Base-by-base conservation (phyloP, 805 yeast species). In the Candida berthetii region DNA sequence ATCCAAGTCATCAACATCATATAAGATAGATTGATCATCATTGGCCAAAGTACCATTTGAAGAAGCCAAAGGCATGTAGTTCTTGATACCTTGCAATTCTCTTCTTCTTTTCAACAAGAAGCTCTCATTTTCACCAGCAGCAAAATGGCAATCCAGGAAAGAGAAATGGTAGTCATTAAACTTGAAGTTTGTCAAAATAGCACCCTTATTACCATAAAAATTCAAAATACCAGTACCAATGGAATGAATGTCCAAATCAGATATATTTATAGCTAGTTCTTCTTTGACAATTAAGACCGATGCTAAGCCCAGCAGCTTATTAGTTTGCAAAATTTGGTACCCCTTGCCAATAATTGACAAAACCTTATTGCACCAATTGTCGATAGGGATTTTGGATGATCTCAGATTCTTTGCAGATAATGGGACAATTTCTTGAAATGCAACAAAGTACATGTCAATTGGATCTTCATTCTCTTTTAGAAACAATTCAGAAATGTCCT, bases 121-220 rank as follows among this genome's bases (percentile, higher is more conserved):
- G 25, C 58, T 57, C 1, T 54, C 50, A 22, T 62, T 60, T 29
- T 68, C 71, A 19, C 85, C 82, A 15, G 78, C 74, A 2, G 74
- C 71, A 37, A 78, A 61, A 54, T 78, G 85, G 50, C 78, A 66
- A 47, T 79, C 74, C 17, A 78, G 54, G 9, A 75, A 35, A 29
- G 62, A 62, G 27, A 70, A 42, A 10, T 55, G 46, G 14, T 52
- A 43, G 17, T 69, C 70, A 7, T 59, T 53, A 3, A 61, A 42
- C 29, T 54, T 57, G 45, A 79, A 66, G 20, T 61, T 59, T 18
- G 76, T 58, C 15, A 69, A 57, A 13, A 76, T 73, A 4, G 81
- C 79, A 3, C 85, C 85, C 50, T 78, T 78, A 57, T 78, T 78
- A 15, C 82, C 83, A 76, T 81, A 78, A 19, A 69, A 49, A 20